These are phyloP conservation scores for Rossbeevera mucosa DNA, from an alignment of 768 basidiomycete genomes.

Conservation along the genomic window DNA sequence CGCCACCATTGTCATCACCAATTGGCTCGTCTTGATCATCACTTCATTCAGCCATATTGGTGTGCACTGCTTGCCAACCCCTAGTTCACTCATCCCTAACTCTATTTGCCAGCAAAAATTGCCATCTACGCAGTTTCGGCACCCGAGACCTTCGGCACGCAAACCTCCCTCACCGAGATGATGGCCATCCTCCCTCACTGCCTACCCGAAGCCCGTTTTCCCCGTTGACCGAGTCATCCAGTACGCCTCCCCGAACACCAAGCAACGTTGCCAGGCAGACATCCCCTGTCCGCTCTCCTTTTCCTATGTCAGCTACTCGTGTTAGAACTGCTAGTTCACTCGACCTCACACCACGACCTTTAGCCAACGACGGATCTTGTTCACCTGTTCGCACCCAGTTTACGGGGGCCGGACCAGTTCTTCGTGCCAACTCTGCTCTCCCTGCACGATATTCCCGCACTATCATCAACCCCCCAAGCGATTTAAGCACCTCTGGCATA, in stretches of 20 bases:
- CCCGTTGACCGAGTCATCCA: slow-evolving; percentile 3
- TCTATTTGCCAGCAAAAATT: slow-evolving; percentile 54
- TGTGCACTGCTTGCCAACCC: slow-evolving; percentile 15
- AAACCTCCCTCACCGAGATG: slow-evolving; percentile 54
- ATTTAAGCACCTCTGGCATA: slow-evolving; percentile 1
- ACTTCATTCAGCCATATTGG: slow-evolving; percentile 40
- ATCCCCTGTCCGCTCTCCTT: slow-evolving; percentile 30
- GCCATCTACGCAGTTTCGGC: slow-evolving; percentile 77
- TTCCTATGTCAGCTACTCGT: slow-evolving; percentile 31
- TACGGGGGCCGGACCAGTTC: slow-evolving; percentile 30
- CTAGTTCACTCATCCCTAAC: neutral
- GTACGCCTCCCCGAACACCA: slow-evolving; percentile 10
- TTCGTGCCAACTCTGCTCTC: slow-evolving; percentile 39
- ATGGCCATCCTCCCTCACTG: slow-evolving; percentile 33
- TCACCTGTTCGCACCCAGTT: slow-evolving; percentile 27
- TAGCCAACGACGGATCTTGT: slow-evolving; percentile 16
- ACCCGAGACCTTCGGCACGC: slow-evolving; percentile 69
- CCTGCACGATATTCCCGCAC: slow-evolving; percentile 35
- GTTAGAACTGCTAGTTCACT: slow-evolving; percentile 19
- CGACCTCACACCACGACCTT: slow-evolving; percentile 22
- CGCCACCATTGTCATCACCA: slow-evolving; percentile 15
- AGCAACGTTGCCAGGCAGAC: slow-evolving; percentile 21
- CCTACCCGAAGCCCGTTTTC: slow-evolving; percentile 26
- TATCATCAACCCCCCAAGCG: slow-evolving; percentile 11
- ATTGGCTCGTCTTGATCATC: slow-evolving; percentile 2